These are phyloP conservation scores for Nelumbo lutea DNA, from an alignment of 164 flowering plant genomes.

Conservation along the genomic window DNA sequence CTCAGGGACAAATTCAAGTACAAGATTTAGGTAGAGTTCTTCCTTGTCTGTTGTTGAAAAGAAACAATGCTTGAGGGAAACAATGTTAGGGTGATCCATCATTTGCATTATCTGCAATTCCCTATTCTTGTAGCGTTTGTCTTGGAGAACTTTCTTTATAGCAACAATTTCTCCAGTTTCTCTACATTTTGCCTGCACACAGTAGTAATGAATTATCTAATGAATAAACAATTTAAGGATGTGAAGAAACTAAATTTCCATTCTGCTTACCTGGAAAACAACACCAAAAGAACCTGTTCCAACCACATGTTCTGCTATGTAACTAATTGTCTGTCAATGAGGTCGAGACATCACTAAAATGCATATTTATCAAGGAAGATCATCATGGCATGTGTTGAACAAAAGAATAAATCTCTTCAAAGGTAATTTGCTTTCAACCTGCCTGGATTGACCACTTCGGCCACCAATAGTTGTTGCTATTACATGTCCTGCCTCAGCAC, in stretches of 20 bases:
- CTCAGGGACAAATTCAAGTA: slow-evolving; percentile 92
- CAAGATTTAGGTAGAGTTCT: slow-evolving; percentile 86
- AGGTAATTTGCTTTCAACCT: slow-evolving; percentile 38
- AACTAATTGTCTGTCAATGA: slow-evolving; percentile 57
- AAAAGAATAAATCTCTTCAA: background rate
- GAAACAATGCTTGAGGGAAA: slow-evolving; percentile 83
- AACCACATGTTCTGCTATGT: slow-evolving; percentile 91
- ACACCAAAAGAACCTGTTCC: slow-evolving; percentile 98
- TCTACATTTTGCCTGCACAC: slow-evolving; percentile 80
- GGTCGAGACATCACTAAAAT: slow-evolving; percentile 6
- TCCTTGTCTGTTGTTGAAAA: slow-evolving; percentile 88
- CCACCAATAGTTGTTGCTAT: slow-evolving; percentile 80
- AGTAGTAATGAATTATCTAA: slow-evolving; percentile 8
- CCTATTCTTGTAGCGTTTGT: slow-evolving; percentile 94
- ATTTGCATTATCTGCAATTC: slow-evolving; percentile 96
- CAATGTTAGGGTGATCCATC: slow-evolving; percentile 94
- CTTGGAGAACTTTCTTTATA: slow-evolving; percentile 95
- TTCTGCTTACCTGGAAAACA: slow-evolving; percentile 69
- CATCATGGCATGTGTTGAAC: slow-evolving; percentile 3
- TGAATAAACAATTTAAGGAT: background rate
- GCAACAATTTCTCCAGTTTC: slow-evolving; percentile 97
- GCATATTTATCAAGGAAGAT: slow-evolving; percentile 6
- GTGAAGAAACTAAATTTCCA: background rate
- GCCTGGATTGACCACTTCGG: slow-evolving; percentile 81
- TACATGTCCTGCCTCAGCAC: slow-evolving; percentile 83